phyloP scores from a whole-genome alignment of 1,284 basidiomycete genomes.

The Microstroma glucosiphilum region DNA sequence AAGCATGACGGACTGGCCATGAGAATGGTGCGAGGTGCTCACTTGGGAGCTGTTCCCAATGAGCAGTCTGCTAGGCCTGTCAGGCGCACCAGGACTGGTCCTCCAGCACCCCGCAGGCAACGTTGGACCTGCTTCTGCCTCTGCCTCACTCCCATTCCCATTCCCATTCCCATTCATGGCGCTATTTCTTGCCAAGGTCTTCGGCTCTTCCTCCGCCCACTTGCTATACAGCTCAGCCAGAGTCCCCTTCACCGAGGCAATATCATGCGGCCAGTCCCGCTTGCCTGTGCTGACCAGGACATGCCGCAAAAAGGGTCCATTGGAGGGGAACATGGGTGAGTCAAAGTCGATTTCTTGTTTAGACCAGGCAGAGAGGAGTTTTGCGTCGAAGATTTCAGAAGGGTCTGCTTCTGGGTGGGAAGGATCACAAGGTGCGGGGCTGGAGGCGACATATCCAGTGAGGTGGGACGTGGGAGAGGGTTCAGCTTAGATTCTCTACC shows the following conservation, averaged over 20 bases:
- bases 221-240: conserved; percentile 12
- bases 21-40: neutral
- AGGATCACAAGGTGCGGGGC: conserved; percentile 3
- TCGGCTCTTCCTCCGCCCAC: conserved; percentile 6
- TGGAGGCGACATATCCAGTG: neutral
- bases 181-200: neutral
- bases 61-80: conserved; percentile 1
- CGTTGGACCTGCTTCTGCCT: neutral
- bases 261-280: conserved; percentile 12
- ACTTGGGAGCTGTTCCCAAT: conserved; percentile 13
- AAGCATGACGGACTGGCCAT: conserved; percentile 12
- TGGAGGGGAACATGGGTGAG: neutral
- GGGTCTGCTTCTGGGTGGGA: neutral
- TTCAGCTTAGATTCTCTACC: neutral
- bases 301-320: conserved; percentile 11
- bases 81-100: neutral
- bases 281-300: conserved; percentile 15
- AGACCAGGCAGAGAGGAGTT: conserved; percentile 10
- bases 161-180: neutral
- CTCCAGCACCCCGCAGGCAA: conserved; percentile 12
- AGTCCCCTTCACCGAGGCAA: conserved; percentile 8
- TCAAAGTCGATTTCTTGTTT: conserved; percentile 13
- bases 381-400: neutral
- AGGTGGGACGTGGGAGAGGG: neutral
- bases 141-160: neutral